Evolutionary conservation across 1,139 yeast genomes (phyloP), one percentile per base, ranked within the genome.

Genomic region (Candida tunisiensis): DNA sequence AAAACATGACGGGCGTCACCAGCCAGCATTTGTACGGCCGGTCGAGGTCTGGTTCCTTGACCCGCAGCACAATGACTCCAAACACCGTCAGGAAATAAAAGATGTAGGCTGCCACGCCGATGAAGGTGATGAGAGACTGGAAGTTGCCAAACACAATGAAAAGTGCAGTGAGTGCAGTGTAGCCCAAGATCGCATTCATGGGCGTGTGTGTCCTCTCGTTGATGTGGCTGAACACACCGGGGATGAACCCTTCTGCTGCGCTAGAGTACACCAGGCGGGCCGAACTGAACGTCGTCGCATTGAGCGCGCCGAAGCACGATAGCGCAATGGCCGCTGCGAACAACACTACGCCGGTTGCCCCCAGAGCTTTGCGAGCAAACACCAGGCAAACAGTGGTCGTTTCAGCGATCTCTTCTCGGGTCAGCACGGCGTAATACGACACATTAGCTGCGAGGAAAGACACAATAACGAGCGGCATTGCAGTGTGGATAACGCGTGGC

Each of bases 241-340:
- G 62, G n/a, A 56, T 26, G 27, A 45, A 46, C 4, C 50, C 48
- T 21, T 55, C 55, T 21, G 47, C 45, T 2, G 57, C 57, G 2
- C 58, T 44, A 4, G 57, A 40, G 26, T 56, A 53, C 2, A 53
- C 47, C 14, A 57, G 38, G 6, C 59, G 44, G 1, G 57, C 52
- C 3, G 57, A 45, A 9, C 58, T 46, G 31, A 55, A 53, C 9
- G 47, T 40, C 3, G 57, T 44, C 2, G 62, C 62, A 32, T 57
- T 57, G 21, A 57, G 37, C 2, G 62, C 57, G 3, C 62, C 62
- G 5, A 55, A 36, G 28, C 62, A 57, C 2, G 60, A 53, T 4
- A 47, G 30, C 1, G 57, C 51, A 24, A 57, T 55, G 15, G 50
- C 37, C 4, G 50, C 27, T 3, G 60, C 51, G 27, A 55, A 44